Base-by-base conservation (phyloP, 2,329 filamentous ascomycete genomes). In the Diaporthe citriasiana region DNA sequence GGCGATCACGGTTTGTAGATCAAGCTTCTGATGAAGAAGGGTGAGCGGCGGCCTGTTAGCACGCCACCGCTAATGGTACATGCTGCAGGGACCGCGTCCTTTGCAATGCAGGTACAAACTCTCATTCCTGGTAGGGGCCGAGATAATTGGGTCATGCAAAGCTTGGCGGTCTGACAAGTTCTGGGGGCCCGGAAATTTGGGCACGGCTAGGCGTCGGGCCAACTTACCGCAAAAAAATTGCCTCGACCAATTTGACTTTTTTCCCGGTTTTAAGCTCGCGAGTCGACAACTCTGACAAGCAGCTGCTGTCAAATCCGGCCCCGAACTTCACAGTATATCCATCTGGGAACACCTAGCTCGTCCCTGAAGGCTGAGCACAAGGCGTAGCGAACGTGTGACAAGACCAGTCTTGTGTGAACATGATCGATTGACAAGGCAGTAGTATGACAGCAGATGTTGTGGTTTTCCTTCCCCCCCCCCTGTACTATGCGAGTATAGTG, bases 161-260 rank as follows among this genome's bases (percentile, higher is more conserved):
- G 60, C 60, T 73, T 72, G 73, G 53, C 60, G 27, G 33, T 35
- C 45, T 65, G 47, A 47, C 60, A 38, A 19, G 51, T 57, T 30
- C 69, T 47, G 51, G 70, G 72, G 47, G 59, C 56, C 63, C 53
- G 65, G 53, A 65, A 40, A 70, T 69, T 73, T 60, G 65, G 70
- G 60, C 2, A 45, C 47, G 17, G 55, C 63, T 63, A 27, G 60
- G 63, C 63, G 27, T 70, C 72, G 66, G 40, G 45, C 45, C 38
- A 63, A 30, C 47, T 65, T 68, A 38, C 63, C n/a, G 47, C 47
- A 68, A 51, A 53, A 51, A 53, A 50, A 68, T 19, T 17, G 33
- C 19, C 63, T 68, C 33, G 47, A 40, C 45, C 47, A 68, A 8
- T 68, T 68, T 68, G 63, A 68, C 63, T 68, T 68, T 66, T 66